Base-by-base conservation (phyloP, 2,329 filamentous ascomycete species). In the Sporothrix pallida region DNA sequence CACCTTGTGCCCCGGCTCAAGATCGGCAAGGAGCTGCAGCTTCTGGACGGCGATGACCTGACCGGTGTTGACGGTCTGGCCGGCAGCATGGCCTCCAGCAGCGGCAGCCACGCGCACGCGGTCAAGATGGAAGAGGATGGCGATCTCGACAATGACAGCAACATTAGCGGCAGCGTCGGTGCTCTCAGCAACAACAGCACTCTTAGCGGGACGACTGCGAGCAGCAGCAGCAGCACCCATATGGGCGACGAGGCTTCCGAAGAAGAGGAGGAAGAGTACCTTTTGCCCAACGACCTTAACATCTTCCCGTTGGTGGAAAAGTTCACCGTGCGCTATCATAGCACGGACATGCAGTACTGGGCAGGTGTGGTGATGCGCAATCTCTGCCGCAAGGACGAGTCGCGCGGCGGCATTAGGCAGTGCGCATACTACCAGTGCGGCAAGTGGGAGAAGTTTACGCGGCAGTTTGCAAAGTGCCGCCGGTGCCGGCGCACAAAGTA, bases 271-370 rank as follows among this genome's bases (percentile, higher is more conserved):
- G 92, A 95, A 79, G 95, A 99, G 81, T 98, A 97, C 80, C 84
- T 97, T 37, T 87, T 97, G 8, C 93, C 95, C 15, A 95, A 98
- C 80, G 94, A 98, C 81, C 95, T 97, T 83, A 99, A 99, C 83
- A 97, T 99, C 77, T 99, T 99, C 83, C 96, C 96, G 2, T 86
- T 99, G 50, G 96, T 99, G 67, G 96, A 99, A 83, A 98, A 98
- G 82, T 99, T 98, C 81, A 99, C 96, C 4, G 93, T 98, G 44
- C 91, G 96, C 76, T 94, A 98, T 80, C 94, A 98, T 83, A 94
- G 93, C 76, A 93, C 94, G 74, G 95, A 98, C 81, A 99, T 99
- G 96, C 95, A 98, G 82, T 99, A 99, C 84, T 99, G 96, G 96
- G 96, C 96, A 20, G 96, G 95, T 75, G 96, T 99, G 17, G 96